phyloP scores from a whole-genome alignment of 768 basidiomycete species.

The Epithele typhae region DNA sequence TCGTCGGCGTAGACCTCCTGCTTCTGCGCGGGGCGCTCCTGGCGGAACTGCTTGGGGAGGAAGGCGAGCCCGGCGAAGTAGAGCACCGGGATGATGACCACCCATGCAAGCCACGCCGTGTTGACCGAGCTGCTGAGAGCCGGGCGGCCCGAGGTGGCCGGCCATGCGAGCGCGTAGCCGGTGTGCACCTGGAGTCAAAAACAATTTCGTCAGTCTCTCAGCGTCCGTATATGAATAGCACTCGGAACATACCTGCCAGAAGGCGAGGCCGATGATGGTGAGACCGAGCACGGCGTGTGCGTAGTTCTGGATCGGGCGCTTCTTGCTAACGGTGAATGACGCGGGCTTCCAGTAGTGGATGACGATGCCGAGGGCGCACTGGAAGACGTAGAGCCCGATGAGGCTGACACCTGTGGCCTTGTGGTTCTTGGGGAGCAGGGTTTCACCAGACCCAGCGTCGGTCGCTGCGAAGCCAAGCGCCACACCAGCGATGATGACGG shows the following conservation, averaged over 20 bases:
- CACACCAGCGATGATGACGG: conserved; percentile 51
- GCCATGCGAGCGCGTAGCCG: conserved; percentile 35
- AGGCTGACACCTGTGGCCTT: conserved; percentile 50
- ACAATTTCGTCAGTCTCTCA: background rate
- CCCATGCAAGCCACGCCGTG: conserved; percentile 34
- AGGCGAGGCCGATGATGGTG: conserved; percentile 48
- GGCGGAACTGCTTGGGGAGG: conserved; percentile 28
- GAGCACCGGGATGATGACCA: conserved; percentile 37
- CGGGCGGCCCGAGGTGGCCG: conserved; percentile 20
- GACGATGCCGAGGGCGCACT: conserved; percentile 43
- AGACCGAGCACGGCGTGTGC: conserved; percentile 46
- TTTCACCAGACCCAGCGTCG: conserved; percentile 23
- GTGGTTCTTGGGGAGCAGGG: conserved; percentile 40
- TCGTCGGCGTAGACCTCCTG: background rate
- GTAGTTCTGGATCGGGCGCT: conserved; percentile 43
- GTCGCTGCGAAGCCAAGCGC: conserved; percentile 38
- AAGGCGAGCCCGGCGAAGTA: conserved; percentile 26
- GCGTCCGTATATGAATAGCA: background rate
- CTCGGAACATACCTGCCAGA: conserved; percentile 32
- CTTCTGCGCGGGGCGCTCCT: conserved; percentile 18
- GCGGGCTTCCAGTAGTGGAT: conserved; percentile 51
- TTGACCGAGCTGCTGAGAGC: conserved; percentile 21
- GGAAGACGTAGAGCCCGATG: conserved; percentile 49
- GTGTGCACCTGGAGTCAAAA: conserved; percentile 38
- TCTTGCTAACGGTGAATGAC: conserved; percentile 28